Base-by-base conservation (phyloP, 768 basidiomycete species). In the Hirschioporus abietinus region DNA sequence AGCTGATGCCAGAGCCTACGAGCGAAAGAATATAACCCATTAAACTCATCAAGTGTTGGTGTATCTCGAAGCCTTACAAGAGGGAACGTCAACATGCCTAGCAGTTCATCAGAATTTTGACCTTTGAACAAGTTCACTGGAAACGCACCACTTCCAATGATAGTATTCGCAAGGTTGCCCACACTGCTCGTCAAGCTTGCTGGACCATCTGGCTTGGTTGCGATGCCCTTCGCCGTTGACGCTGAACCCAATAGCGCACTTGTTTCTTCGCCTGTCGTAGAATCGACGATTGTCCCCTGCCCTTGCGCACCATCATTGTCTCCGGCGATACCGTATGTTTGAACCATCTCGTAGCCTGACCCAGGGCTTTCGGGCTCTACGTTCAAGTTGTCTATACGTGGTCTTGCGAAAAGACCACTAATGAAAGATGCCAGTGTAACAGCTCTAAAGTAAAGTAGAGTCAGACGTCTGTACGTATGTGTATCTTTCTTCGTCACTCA, bases 41-140 rank as follows among this genome's bases (percentile, higher is more conserved):
- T 10, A 15, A 26, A 42, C 34, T 52, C 17, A 58, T n/a, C 18
- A 24, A 36, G 10, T 7, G 17, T 58, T 17, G 10, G 17, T 7
- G 15, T 7, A 18, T 27, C 27, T 34, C 25, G 42, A 52, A 17
- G 17, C 17, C 83, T 65, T 71, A 91, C 92, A 83, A 94, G 74
- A 70, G 92, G 92, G 71, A 94, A 94, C 7, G 92, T 93, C 27
- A 95, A 82, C 93, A 95, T 94, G 34, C 93, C 92, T 93, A 70
- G 23, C 20, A 10, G 26, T 24, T 64, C 18, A 60, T 57, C 59
- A 23, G n/a, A n/a, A 67, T 52, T 34, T 69, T 64, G 60, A 68
- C 60, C 52, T 66, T 34, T 42, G 25, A 71, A 73, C 8, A 64
- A 65, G 26, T 18, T n/a, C 25, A 65, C 35, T 25, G 69, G 68